phyloP scores from a whole-genome alignment of 805 yeast genomes.

The Saturnispora kantuleensis region DNA sequence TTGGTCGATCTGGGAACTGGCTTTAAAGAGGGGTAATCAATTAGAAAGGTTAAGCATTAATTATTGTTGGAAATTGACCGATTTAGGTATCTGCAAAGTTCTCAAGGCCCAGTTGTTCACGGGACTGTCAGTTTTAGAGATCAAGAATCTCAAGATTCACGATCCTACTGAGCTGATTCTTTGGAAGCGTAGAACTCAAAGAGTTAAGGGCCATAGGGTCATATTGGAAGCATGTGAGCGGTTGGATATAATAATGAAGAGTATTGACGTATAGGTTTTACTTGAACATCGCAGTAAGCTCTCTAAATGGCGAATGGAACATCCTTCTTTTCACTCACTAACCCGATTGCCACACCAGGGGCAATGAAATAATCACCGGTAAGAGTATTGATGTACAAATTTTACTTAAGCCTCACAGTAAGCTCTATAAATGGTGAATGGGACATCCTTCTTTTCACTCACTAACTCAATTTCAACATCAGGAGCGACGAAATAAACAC shows the following conservation, averaged over 20 bases:
- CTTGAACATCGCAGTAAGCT: constrained; percentile 74
- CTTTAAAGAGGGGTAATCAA: constrained; percentile 33
- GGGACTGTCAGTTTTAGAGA: constrained; percentile 63
- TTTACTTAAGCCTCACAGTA: constrained; percentile 57
- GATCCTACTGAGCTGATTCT: constrained; percentile 56
- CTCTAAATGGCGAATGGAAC: constrained; percentile 66
- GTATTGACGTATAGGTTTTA: not conserved
- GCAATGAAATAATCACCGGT: constrained; percentile 80
- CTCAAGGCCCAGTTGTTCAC: constrained; percentile 40
- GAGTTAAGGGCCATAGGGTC: constrained; percentile 35
- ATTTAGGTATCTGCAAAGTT: constrained; percentile 24
- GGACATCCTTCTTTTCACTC: constrained; percentile 34
- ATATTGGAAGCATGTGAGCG: constrained; percentile 73
- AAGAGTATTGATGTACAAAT: constrained; percentile 12
- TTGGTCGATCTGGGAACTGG: constrained; percentile 71
- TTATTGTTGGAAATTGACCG: constrained; percentile 42
- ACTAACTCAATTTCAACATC: constrained; percentile 52
- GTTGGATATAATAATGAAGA: constrained; percentile 45
- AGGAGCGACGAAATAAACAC: constrained; percentile 79
- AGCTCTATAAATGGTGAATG: constrained; percentile 81
- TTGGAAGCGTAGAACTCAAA: constrained; percentile 42
- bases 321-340: constrained; percentile 40
- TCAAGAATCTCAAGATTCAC: constrained; percentile 53
- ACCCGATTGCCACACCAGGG: constrained; percentile 58
- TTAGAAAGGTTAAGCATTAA: constrained; percentile 66